Base-by-base conservation (phyloP, 768 basidiomycete genomes). In the Boletus speciosus region DNA sequence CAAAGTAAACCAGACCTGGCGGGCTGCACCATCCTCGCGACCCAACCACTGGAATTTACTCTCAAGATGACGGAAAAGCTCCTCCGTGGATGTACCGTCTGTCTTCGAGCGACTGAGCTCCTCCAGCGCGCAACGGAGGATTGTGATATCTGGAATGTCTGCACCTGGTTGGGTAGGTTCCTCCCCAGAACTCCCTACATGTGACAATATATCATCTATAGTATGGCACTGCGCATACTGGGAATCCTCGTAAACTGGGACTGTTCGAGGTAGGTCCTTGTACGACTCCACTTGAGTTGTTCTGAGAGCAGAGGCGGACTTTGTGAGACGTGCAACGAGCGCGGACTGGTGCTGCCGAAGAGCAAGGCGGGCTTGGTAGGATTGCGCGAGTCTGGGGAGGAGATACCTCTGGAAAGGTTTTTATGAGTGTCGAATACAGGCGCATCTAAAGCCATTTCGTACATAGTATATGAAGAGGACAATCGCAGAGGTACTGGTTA, bases 391-490 rank as follows among this genome's bases (percentile, higher is more conserved):
- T 32, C 81, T 81, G 5, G 89, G 89, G 25, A 89, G 78, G 23
- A 92, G 72, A 61, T 84, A 82, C 35, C 82, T 81, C 89, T 91
- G 55, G 4, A 45, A 21, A n/a, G 2, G 19, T n/a, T 48, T 49
- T 14, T 23, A 38, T 62, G 51, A 64, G 58, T 32, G 21, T 55
- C 27, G 34, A 47, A 10, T 51, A 21, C 9, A 27, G 15, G 29
- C 4, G 5, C 25, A 23, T 23, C 14, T 35, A 31, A n/a, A 42
- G 34, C 14, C 6, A 25, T 23, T 36, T 41, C 85, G 56, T 62
- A 90, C 88, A 59, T 87, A 81, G 71, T 88, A 90, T 43, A 86
- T 60, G 48, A 88, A 73, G 15, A 85, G 62, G 11, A 86, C 64
- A 1, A 76, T 68, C 1, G 82, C 79, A 42, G 85, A 83, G 10